Evolutionary conservation across 2,329 filamentous ascomycete genomes (phyloP), one percentile per base, ranked within the genome.

Genomic region (Scolecobasidium constrictum): DNA sequence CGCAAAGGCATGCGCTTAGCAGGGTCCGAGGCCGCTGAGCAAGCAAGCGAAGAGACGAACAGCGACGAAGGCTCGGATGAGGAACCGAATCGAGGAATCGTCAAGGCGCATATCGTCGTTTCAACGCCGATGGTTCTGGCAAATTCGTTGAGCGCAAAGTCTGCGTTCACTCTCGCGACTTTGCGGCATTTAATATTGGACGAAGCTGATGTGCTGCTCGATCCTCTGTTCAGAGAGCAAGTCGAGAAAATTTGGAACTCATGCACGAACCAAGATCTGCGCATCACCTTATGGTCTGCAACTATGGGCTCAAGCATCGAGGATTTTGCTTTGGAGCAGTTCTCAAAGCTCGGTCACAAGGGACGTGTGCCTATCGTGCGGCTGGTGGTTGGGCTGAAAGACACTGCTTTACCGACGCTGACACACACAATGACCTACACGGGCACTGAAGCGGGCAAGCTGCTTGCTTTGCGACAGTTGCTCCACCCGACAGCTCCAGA

Each of bases 281-380:
- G 79, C 18, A 71, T 86, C 3, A 86, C 83, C 7, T 79, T 94
- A 47, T 98, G 90, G 87, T 96, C 92, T 12, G 92, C 92, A 12
- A 98, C 92, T 0, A 95, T 98, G 81, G 86, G 85, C 3, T 94
- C 90, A 13, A 92, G 82, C 52, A 84, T 96, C 34, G 92, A 98
- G 64, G 71, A 79, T 16, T 68, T 95, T 5, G 75, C 86, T 37
- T 74, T 74, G 5, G 74, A 77, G n/a, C 65, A 35, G 5, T 13
- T 35, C 12, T 31, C 26, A n/a, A 35, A 40, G 15, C 18, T 28
- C 12, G 22, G 36, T 17, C 26, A 71, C 61, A 40, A 57, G 62
- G 34, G 56, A 48, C 28, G 62, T 71, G 23, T 20, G 4, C 34
- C 38, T 3, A 42, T 95, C 3, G 61, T 96, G 49, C 82, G 92